Base-by-base conservation (phyloP, 139 green algal species). In the Asterochloris sp. region DNA sequence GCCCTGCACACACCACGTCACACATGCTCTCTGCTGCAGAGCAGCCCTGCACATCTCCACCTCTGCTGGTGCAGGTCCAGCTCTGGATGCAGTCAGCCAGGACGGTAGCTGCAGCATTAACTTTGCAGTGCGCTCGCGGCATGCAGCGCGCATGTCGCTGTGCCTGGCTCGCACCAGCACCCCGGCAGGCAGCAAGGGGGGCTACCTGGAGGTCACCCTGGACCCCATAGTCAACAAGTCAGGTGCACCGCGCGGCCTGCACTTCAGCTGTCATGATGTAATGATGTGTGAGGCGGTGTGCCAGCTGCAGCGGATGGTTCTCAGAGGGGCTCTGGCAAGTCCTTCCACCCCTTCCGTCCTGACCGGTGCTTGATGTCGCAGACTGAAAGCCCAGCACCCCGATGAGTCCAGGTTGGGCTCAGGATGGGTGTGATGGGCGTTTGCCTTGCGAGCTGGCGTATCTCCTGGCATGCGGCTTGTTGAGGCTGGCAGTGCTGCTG, bases 91-190 rank as follows among this genome's bases (percentile, higher is more conserved):
- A 21, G 76, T 54, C 26, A 64, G 26, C 24, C 78, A 83, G 60
- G 68, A 79, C 21, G 83, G 81, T 10, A 38, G 26, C 11, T 84
- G 77, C 63, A 81, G 86, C 13, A 61, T 95, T 21, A 94, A 94
- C 87, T 96, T 95, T 81, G 81, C 89, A 0, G 85, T 94, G 76
- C 75, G 83, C 27, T 94, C 86, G 0, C 85, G 91, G 38, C 86
- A 90, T 54, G 90, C 89, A 0, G 73, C 83, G 6, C 75, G 81
- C 73, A 84, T 96, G 71, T 88, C 87, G 67, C 86, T 96, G 80
- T 88, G 85, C 81, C 77, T 93, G 60, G 79, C 87, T 54, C 83
- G 89, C 27, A 61, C 26, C 14, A 71, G 14, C 23, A 38, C 63
- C 26, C 76, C 47, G n/a, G 26, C 27, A 21, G 15, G 67, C 74